These are phyloP conservation scores for Erodium moschatum DNA, from an alignment of 441 rosid genomes.

Conservation along the genomic window DNA sequence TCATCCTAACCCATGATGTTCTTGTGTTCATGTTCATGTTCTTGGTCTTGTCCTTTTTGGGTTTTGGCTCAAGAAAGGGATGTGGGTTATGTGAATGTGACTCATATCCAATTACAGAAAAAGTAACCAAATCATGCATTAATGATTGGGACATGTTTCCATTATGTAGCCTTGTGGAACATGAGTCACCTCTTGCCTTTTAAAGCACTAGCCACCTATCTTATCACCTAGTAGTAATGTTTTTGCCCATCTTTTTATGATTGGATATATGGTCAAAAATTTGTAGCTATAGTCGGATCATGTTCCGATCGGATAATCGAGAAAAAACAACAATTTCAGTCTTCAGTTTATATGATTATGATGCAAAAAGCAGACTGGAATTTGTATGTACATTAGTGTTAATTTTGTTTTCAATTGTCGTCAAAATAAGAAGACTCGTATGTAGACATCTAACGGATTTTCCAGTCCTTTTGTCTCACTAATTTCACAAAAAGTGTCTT, in stretches of 20 bases:
- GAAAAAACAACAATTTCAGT: too few species aligned
- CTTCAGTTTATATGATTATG: too few species aligned
- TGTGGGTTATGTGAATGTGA: background rate
- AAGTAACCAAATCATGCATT: background rate
- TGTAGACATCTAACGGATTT: too few species aligned
- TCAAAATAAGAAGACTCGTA: too few species aligned
- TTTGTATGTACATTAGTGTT: too few species aligned
- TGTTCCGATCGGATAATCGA: too few species aligned
- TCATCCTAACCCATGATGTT: background rate
- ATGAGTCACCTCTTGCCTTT: conserved; percentile 14
- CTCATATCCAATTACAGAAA: background rate
- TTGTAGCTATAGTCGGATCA: background rate
- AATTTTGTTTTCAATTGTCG: too few species aligned
- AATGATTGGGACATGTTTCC: background rate
- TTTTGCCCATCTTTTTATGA: background rate
- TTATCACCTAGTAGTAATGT: background rate
- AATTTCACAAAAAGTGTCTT: too few species aligned
- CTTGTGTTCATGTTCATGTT: too few species aligned
- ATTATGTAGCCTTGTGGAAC: conserved; percentile 3
- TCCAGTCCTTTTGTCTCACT: too few species aligned
- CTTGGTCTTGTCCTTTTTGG: too few species aligned
- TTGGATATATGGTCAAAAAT: background rate
- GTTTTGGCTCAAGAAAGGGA: background rate
- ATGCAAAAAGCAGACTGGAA: too few species aligned
- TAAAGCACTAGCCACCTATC: conserved; percentile 2